A percentile compares a stretch with the other conserved stretches of the same genome.
Conservation (phyloP, 495 filamentous ascomycete genomes). For the Penicillium cinerascens region DNA sequence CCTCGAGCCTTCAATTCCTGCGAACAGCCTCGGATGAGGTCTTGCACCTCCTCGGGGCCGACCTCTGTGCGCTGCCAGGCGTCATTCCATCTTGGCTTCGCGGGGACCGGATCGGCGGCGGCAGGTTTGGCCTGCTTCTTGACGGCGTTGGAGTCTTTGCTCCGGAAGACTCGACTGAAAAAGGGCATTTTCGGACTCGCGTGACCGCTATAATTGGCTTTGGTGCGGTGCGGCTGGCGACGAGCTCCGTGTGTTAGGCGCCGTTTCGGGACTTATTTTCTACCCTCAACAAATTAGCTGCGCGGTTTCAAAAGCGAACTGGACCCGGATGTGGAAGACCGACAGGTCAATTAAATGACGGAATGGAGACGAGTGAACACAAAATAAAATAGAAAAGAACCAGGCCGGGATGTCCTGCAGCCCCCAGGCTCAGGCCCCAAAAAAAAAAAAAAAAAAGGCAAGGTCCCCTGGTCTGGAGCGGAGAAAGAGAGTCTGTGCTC, state of each 20-base stretch:
- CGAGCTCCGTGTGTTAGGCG: neutral
- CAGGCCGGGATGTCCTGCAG: slow-evolving; percentile 40
- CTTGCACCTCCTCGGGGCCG: slow-evolving; percentile 85
- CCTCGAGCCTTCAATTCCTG: slow-evolving; percentile 92
- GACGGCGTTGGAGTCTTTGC: slow-evolving; percentile 59
- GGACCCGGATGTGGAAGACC: slow-evolving; percentile 14
- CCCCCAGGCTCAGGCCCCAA: slow-evolving; percentile 22
- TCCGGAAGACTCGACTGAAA: slow-evolving; percentile 70
- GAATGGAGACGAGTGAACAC: slow-evolving; percentile 4
- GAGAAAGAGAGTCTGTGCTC: slow-evolving; percentile 11
- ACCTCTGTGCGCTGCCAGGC: slow-evolving; percentile 85
- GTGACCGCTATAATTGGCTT: slow-evolving; percentile 13
- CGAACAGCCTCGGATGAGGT: slow-evolving; percentile 78
- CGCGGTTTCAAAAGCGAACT: slow-evolving; percentile 10
- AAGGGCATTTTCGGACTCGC: slow-evolving; percentile 47
- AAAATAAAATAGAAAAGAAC: slow-evolving; percentile 11
- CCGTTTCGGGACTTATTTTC: slow-evolving; percentile 7
- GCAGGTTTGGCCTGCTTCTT: slow-evolving; percentile 58
- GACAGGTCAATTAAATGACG: slow-evolving; percentile 10
- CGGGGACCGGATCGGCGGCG: slow-evolving; percentile 41
- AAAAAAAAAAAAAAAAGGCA: slow-evolving; percentile 16
- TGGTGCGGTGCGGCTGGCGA: neutral
- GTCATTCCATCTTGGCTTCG: slow-evolving; percentile 82
- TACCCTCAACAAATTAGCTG: slow-evolving; percentile 15
- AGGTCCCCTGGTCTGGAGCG: slow-evolving; percentile 8